Evolutionary conservation across 2,329 filamentous ascomycete species (phyloP), one percentile per base, ranked within the genome.

Genomic region (Ilyonectria sp.): DNA sequence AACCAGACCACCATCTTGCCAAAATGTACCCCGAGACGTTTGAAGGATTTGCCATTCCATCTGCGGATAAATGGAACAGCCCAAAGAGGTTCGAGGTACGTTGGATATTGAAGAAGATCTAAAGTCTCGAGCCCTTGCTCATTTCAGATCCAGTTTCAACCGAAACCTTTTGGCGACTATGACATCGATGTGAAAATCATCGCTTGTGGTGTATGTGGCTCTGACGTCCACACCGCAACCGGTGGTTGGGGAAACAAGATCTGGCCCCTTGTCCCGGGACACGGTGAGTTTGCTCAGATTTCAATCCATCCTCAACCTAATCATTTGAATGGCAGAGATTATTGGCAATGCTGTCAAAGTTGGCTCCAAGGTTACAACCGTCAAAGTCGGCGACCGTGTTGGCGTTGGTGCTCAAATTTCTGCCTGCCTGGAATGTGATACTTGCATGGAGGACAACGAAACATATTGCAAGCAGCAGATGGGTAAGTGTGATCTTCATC

Each of bases 111-210:
- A 15, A 8, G n/a, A 6, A 37, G 7, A 3, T 21, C 23, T 49
- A 47, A 43, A 21, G 7, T 40, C 9, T 31, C 56, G 5, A 10
- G 1, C 11, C 49, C 4, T 10, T 17, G 19, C 19, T 50, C 6
- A 50, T 33, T 43, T 8, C 37, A 6, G 9, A 13, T 8, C 11
- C 52, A 92, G 86, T 90, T 91, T 82, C 87, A 87, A 71, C 86
- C 92, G 67, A 93, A 93, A 83, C 88, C 89, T 23, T 93, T 93
- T 76, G 90, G 89, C 64, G 90, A 91, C 74, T 85, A 90, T 79
- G 91, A 93, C 77, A 86, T 93, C 73, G 92, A 94, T 75, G 87
- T 94, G 78, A 90, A 92, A 80, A 90, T 94, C 72, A 87, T 91
- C 66, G 88, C 87, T 69, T 92, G 91, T 75, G 90, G 90, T 75